Base-by-base conservation (phyloP, 768 basidiomycete species). In the Russula olivacea region DNA sequence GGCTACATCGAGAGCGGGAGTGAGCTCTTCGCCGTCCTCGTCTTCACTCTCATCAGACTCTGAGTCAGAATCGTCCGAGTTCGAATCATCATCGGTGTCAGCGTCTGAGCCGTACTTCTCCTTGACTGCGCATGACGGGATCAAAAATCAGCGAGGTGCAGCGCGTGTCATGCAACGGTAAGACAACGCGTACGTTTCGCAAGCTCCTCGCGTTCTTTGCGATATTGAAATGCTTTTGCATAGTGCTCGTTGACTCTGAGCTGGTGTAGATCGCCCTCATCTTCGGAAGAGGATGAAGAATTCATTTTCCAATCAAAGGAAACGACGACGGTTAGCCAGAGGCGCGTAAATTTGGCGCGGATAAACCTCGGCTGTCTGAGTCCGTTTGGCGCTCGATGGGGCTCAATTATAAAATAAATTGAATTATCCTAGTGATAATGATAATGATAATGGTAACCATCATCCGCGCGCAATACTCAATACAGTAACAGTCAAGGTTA, bases 1-100 rank as follows among this genome's bases (percentile, higher is more conserved):
- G 21, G 97, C 97, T 49, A 86, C 97, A 69, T 98, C 96, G 55
- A 98, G 84, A 0, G 87, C 87, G 4, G 94, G 93, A 0, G 95
- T 98, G 55, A 98, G 82, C 72, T 98, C 91, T 68, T 93, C 92
- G 15, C 94, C 97, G 61, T 96, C 90, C 70, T 94, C 91, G 72
- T 98, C 95, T 71, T 98, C 95, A 2, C 84, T 84, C 69, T 93
- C 91, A 48, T 83, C 87, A 32, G 82, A 81, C 71, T 92, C 89
- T 0, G 87, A 89, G 70, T 89, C 88, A 8, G 76, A 74, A 9
- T 80, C 78, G 38, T 19, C 54, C 45, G 36, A 43, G 4, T 71
- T 72, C n/a, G 74, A 76, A 2, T 81, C 84, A 2, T 81, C 84
- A 21, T 75, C 76, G 14, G 79, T 78, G 40, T 86, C 85, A 43